Evolutionary conservation across 768 basidiomycete genomes (phyloP).

Genomic region (Suillus hirtellus): DNA sequence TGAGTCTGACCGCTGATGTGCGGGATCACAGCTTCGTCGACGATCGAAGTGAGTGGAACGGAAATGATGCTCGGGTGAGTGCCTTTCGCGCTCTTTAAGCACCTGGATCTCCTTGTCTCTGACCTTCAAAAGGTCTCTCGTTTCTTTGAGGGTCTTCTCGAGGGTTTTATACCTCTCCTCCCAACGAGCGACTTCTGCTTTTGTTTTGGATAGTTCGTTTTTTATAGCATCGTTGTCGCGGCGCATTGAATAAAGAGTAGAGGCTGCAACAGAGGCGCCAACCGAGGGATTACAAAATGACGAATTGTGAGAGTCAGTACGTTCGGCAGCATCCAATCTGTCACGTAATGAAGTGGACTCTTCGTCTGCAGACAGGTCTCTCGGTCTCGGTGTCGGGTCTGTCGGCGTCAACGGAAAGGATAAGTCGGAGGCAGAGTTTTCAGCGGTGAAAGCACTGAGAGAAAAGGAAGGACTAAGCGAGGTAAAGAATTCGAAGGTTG

Average conservation of each 20-base stretch:
- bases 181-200: slow-evolving; percentile 52
- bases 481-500: slow-evolving; percentile 61
- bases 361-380: slow-evolving; percentile 38
- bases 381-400: slow-evolving; percentile 25
- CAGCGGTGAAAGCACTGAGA: slow-evolving; percentile 24
- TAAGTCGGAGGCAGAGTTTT: slow-evolving; percentile 30
- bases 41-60: slow-evolving; percentile 26
- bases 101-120: slow-evolving; percentile 63
- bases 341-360: slow-evolving; percentile 47
- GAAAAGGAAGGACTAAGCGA: slow-evolving; percentile 42
- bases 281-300: slow-evolving; percentile 31
- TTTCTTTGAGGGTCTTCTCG: slow-evolving; percentile 64
- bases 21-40: slow-evolving; percentile 30
- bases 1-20: slow-evolving; percentile 31
- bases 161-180: slow-evolving; percentile 64
- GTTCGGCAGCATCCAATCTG: slow-evolving; percentile 42
- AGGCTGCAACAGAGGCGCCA: slow-evolving; percentile 43
- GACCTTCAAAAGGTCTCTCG: slow-evolving; percentile 55
- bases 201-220: slow-evolving; percentile 54
- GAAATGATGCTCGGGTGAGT: slow-evolving; percentile 25
- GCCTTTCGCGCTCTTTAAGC: slow-evolving; percentile 42
- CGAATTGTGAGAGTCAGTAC: slow-evolving; percentile 30
- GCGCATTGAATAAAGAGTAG: slow-evolving; percentile 42
- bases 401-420: slow-evolving; percentile 29
- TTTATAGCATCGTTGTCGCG: slow-evolving; percentile 59